A percentile compares a stretch with the other conserved stretches of the same genome.
Evolutionary conservation across 1,139 yeast genomes (phyloP).

Genomic region (Kodamaea suecica): DNA sequence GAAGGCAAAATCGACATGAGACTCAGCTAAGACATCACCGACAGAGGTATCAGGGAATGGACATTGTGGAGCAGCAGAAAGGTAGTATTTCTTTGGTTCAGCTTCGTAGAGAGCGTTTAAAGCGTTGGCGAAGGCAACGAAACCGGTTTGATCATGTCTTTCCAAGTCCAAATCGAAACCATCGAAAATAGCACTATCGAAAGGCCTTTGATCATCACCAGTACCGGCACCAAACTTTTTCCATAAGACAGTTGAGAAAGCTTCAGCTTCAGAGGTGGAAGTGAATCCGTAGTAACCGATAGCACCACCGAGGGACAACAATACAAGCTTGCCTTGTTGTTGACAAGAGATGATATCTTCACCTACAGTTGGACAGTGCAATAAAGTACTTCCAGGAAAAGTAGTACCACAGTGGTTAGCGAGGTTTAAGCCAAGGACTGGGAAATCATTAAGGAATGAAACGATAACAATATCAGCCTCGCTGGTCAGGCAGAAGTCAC

Average conservation of each 20-base stretch:
- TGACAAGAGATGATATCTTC: constrained; percentile 19
- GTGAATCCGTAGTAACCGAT: constrained; percentile 15
- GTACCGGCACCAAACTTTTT: constrained; percentile 18
- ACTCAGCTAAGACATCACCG: constrained; percentile 60
- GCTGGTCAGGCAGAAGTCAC: constrained; percentile 14
- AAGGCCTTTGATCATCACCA: constrained; percentile 15
- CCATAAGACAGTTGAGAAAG: constrained; percentile 16
- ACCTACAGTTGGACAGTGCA: constrained; percentile 16
- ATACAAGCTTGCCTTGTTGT: constrained; percentile 14
- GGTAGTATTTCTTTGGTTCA: constrained; percentile 18
- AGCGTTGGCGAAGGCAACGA: constrained; percentile 14
- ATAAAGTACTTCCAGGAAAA: constrained; percentile 17
- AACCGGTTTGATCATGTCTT: constrained; percentile 12
- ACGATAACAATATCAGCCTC: constrained; percentile 16
- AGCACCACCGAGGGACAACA: constrained; percentile 20
- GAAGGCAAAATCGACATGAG: constrained; percentile 78
- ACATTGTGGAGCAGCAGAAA: constrained; percentile 96
- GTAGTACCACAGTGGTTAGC: constrained; percentile 16
- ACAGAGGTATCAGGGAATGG: constrained; percentile 85
- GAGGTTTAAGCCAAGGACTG: constrained; percentile 14
- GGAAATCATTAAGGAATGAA: constrained; percentile 16
- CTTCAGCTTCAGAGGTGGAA: constrained; percentile 12
- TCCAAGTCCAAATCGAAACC: constrained; percentile 22
- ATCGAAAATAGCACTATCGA: constrained; percentile 19
- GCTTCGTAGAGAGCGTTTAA: constrained; percentile 9